phyloP scores from a whole-genome alignment of 2,329 filamentous ascomycete species.

The Rhynchosporium secalis region DNA sequence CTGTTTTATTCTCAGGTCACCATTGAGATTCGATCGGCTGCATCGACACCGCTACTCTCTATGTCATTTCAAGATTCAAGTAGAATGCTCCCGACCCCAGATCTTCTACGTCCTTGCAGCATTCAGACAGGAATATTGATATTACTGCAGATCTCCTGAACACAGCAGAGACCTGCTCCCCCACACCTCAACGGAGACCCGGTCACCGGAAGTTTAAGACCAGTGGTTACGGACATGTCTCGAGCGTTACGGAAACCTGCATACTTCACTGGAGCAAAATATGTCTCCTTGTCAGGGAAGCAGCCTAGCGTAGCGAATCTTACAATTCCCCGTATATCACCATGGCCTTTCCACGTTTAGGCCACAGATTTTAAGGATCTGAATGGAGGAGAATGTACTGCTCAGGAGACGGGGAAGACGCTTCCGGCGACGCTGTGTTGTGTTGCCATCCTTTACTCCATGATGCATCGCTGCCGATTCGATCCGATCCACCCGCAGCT shows the following conservation, averaged over 20 bases:
- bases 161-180: conserved; percentile 14
- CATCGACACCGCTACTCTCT: conserved; percentile 1
- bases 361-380: conserved; percentile 16
- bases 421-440: conserved; percentile 25
- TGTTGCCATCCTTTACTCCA: conserved; percentile 17
- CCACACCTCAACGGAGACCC: conserved; percentile 23
- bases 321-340: conserved; percentile 26
- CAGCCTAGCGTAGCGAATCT: conserved; percentile 20
- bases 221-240: conserved; percentile 10
- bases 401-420: conserved; percentile 23
- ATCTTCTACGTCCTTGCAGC: neutral
- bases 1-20: neutral
- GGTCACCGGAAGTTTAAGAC: conserved; percentile 24
- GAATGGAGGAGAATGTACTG: conserved; percentile 12
- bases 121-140: neutral
- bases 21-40: neutral
- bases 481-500: conserved; percentile 14
- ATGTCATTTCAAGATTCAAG: neutral
- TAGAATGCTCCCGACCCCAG: conserved; percentile 8
- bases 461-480: conserved; percentile 7
- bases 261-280: conserved; percentile 18
- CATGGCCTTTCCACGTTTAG: conserved; percentile 26
- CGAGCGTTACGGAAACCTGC: conserved; percentile 22
- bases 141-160: conserved; percentile 10
- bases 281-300: conserved; percentile 24